Base-by-base conservation (phyloP, 2,329 filamentous ascomycete genomes). In the Chrysoporthe austroafricana region DNA sequence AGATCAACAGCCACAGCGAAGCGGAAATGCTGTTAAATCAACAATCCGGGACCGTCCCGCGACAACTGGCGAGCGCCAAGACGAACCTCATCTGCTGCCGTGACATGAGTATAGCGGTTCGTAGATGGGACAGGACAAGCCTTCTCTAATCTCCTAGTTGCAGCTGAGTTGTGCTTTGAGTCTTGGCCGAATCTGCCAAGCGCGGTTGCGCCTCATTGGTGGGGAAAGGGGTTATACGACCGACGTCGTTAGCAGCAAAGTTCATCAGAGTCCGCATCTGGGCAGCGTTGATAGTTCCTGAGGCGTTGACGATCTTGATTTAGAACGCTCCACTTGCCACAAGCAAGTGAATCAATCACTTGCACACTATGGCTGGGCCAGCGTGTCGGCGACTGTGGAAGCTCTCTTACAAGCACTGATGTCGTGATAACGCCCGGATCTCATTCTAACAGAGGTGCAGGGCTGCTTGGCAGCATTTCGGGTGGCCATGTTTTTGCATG, bases 201-300 rank as follows among this genome's bases (percentile, higher is more conserved):
- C 36, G 36, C 62, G 50, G 62, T 63, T 63, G 62, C 56, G 62
- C 62, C 62, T 56, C 62, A 63, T 14, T 9, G 26, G 50, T 44
- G 58, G 42, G 18, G 39, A 61, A 42, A 36, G 43, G 58, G 42
- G 42, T 7, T n/a, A 54, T 9, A 54, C 50, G 7, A 34, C 50
- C 50, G 21, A 34, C 21, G 21, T 34, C 13, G 50, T 32, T 26
- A 21, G 13, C 21, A 16, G 50, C 26, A 39, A 39, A 6, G 9
- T 6, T 9, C 36, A 39, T 39, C 36, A 6, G 6, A 5, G 36
- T 9, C 36, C 36, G 50, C 50, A 52, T 2, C 8, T 52, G 48
- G 5, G 16, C 50, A 32, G 50, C 50, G 14, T 6, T 32, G 26
- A 14, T 54, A 26, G 11, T 26, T 16, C 14, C 26, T 16, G 50